Base-by-base conservation (phyloP, 805 yeast species). In the Tetrapisispora taiwanensis region DNA sequence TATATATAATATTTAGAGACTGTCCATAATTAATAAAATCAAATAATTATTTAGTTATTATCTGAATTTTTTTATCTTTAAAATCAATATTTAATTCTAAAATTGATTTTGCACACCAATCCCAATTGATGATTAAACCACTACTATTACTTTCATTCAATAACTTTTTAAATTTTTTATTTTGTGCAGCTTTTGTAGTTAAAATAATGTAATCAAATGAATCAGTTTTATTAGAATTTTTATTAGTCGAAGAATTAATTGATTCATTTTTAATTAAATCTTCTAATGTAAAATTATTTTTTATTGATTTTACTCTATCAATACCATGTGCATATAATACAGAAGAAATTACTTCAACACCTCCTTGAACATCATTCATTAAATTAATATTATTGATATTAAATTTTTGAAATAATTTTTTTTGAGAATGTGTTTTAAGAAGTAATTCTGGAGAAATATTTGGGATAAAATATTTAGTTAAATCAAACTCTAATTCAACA, bases 181-280 rank as follows among this genome's bases (percentile, higher is more conserved):
- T 58, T 46, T 58, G 61, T 3, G 63, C 45, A 14, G 58, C 51
- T 36, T 54, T 56, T 10, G 52, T 56, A 3, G 55, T 59, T 10
- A 60, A 48, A 7, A 60, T 42, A 10, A 60, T 38, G 42, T 54
- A 59, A 8, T 54, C 34, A 17, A 36, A 95, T 12, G 24, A 22
- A 15, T 30, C 14, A 22, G 30, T 39, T 20, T 24, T 9, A 6
- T 33, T 40, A 28, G 19, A 14, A 24, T 4, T 26, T 27, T 13
- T 27, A 15, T 20, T 39, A 8, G 14, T 7, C 5, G 8, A 28
- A 2, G 18, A 5, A 3, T 12, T 18, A 12, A 10, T 8, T 7
- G 13, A 15, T 14, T 33, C n/a, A 41, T 41, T 41, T n/a, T 19
- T 28, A 28, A 30, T 26, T 5, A 41, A 8, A n/a, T 48, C 48